These are phyloP conservation scores for Dalbergia oliveri DNA, from an alignment of 306 rosid genomes.

Conservation along the genomic window DNA sequence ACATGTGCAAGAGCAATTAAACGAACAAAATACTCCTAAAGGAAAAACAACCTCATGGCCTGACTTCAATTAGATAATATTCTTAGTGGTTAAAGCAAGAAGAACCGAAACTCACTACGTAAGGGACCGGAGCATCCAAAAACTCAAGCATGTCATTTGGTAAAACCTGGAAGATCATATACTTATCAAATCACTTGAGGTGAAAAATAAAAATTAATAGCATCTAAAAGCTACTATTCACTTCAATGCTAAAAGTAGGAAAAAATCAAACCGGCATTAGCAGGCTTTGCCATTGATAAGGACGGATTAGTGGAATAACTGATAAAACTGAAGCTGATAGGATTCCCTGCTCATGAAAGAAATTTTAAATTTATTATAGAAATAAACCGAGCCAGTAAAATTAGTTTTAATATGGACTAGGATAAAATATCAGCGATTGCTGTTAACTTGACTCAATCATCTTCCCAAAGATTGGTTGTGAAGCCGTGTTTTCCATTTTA, in stretches of 20 bases:
- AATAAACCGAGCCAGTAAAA: no score
- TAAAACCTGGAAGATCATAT: conserved; percentile 71
- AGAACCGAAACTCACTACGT: conserved; percentile 71
- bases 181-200: conserved; percentile 42
- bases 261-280: conserved; percentile 87
- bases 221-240: conserved; percentile 13
- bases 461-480: no score
- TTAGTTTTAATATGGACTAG: no score
- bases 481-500: no score
- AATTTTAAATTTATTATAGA: background rate
- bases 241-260: conserved; percentile 38
- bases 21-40: conserved; percentile 28
- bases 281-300: conserved; percentile 97
- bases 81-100: conserved; percentile 26
- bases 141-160: conserved; percentile 98
- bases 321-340: conserved; percentile 92
- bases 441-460: no score
- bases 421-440: no score
- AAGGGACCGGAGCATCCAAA: conserved; percentile 99
- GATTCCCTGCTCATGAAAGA: conserved; percentile 76
- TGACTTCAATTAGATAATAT: conserved; percentile 34
- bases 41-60: conserved; percentile 32
- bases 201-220: conserved; percentile 26
- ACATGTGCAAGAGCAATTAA: conserved; percentile 24
- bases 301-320: conserved; percentile 91